Base-by-base conservation (phyloP, 2,329 filamentous ascomycete genomes). In the Arthrobotrys sphaeroides region DNA sequence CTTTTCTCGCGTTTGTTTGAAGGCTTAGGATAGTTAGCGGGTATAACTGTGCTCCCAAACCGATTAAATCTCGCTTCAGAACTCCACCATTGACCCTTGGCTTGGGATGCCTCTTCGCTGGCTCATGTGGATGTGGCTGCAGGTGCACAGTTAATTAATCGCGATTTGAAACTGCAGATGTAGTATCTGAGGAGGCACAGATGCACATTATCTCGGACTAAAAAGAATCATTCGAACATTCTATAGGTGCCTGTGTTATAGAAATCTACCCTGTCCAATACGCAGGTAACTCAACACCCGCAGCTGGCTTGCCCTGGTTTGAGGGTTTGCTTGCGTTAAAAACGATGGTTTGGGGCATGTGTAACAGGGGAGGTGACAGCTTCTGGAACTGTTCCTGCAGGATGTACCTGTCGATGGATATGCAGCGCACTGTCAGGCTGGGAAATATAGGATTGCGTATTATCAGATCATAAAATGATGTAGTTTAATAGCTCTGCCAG, bases 21-120 rank as follows among this genome's bases (percentile, higher is more conserved):
- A 55, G 28, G 36, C 51, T 55, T 31, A 55, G 51, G 16, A 55
- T 24, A 38, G n/a, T n/a, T n/a, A n/a, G 5, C 51, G 51, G 51
- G 22, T 55, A 55, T 55, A 55, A n/a, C 38, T 55, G 51, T 18
- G 51, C 33, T 53, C 47, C 47, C 28, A 28, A n/a, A n/a, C n/a
- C n/a, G n/a, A n/a, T n/a, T n/a, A n/a, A 53, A 53, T 53, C 51
- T 55, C 51, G 51, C 51, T 55, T 55, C 51, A 36, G 24, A 55
- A 55, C 51, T 38, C 51, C 51, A 55, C 51, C 51, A 20, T 9
- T 22, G 22, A 28, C 31, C 38, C 51, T 55, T 38, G 51, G 51
- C 51, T 38, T 5, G 18, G 20, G 51, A n/a, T n/a, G 38, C n/a
- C n/a, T 33, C 18, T 24, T 55, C 31, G 51, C 38, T 22, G 51